A percentile compares a stretch with the other conserved stretches of the same genome.
Conservation (phyloP, 176 grass and related monocot genomes). For the Eragrostis nindensis region DNA sequence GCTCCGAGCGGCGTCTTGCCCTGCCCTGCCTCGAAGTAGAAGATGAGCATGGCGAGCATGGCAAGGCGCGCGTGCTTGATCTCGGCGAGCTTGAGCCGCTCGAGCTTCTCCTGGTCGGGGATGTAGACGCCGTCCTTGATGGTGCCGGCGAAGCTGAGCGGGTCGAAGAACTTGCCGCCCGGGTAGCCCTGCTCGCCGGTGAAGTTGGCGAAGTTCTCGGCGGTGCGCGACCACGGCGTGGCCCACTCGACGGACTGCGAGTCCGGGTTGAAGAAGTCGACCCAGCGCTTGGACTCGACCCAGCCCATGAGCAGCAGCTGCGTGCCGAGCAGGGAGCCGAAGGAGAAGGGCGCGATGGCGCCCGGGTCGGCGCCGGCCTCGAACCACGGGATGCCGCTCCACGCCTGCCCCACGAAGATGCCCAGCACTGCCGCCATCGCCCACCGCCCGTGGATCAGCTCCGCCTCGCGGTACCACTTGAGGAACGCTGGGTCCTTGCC, state of each 20-base stretch:
- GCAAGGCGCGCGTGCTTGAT: conserved; percentile 95
- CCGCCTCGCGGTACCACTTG: conserved; percentile 98
- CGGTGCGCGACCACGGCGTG: conserved; percentile 89
- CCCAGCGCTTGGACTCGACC: conserved; percentile 99
- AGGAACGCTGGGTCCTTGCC: conserved; percentile 97
- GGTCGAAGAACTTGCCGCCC: conserved; percentile 98
- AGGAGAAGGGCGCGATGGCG: conserved; percentile 93
- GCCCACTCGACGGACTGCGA: conserved; percentile 94
- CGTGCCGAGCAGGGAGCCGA: conserved; percentile 87
- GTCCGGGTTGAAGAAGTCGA: conserved; percentile 99
- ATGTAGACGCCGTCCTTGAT: conserved; percentile 73
- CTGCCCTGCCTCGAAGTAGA: conserved; percentile 99
- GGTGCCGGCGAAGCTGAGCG: conserved; percentile 67
- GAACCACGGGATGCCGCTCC: conserved; percentile 97
- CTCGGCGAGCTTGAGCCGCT: conserved; percentile 92
- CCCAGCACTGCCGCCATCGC: conserved; percentile 91
- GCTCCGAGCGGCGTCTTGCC: conserved; percentile 94
- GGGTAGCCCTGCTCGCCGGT: conserved; percentile 96
- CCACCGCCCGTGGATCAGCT: conserved; percentile 98
- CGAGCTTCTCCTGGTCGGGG: conserved; percentile 79
- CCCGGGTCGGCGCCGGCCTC: conserved; percentile 86
- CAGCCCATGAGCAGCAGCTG: conserved; percentile 98
- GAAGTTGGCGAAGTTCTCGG: conserved; percentile 91
- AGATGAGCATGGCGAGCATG: conserved; percentile 97
- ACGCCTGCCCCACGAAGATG: conserved; percentile 93